These are phyloP conservation scores for Odontarrhena argentea DNA, from an alignment of 345 rosid genomes.

Conservation along the genomic window DNA sequence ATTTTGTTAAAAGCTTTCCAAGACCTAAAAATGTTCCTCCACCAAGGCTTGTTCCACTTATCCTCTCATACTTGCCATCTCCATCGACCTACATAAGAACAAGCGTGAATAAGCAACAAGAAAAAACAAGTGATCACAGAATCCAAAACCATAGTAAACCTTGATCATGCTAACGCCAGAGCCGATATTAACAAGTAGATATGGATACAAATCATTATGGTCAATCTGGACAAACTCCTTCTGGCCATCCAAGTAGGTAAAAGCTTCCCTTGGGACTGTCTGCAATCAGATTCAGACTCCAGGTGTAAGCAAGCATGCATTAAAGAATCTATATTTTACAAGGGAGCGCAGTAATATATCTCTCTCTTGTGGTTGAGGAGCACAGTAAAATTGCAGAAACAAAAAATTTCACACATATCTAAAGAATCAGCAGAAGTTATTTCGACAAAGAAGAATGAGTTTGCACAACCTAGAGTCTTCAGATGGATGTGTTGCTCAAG, in stretches of 20 bases:
- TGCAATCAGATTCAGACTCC: constrained; percentile 39
- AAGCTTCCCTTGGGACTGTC: constrained; percentile 83
- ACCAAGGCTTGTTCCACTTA: constrained; percentile 89
- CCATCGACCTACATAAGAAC: constrained; percentile 68
- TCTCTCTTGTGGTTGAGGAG: background rate
- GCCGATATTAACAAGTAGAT: constrained; percentile 88
- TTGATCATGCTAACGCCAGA: constrained; percentile 97
- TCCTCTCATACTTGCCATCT: constrained; percentile 75
- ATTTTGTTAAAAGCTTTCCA: constrained; percentile 80
- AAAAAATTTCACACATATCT: background rate
- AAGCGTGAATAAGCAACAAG: constrained; percentile 10
- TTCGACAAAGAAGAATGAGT: background rate
- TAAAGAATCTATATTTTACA: too few relatives aligned
- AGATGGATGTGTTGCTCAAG: background rate
- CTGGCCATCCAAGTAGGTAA: constrained; percentile 64
- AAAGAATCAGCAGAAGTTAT: background rate
- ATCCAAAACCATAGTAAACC: constrained; percentile 47
- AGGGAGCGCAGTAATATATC: too few relatives aligned
- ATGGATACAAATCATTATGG: constrained; percentile 76
- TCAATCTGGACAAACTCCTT: constrained; percentile 74
- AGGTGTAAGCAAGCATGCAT: constrained; percentile 16
- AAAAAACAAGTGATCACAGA: constrained; percentile 13
- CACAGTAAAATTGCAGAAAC: background rate
- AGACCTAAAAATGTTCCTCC: constrained; percentile 91
- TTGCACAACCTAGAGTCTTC: background rate